Conservation (phyloP, 768 basidiomycete genomes). For the Macrolepiota dolichaula region DNA sequence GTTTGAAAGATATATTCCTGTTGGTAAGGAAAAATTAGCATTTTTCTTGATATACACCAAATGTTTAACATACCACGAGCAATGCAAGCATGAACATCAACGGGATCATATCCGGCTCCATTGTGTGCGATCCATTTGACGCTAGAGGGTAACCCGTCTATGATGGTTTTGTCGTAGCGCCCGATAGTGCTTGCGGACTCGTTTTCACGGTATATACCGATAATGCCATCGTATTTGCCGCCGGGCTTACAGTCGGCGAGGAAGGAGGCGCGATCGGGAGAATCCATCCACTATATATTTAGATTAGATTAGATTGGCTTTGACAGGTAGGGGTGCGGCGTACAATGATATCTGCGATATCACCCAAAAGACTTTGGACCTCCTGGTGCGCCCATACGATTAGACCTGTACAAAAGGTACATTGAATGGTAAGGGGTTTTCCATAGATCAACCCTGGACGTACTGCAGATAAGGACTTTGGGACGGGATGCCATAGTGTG, state of each 20-base stretch:
- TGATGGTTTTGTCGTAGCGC: constrained; percentile 75
- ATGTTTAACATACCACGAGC: constrained; percentile 48
- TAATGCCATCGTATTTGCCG: constrained; percentile 69
- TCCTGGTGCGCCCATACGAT: constrained; percentile 84
- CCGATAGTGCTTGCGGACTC: constrained; percentile 63
- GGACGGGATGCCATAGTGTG: constrained; percentile 25
- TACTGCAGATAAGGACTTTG: constrained; percentile 35
- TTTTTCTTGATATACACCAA: too few species aligned
- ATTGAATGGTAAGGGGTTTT: neutral
- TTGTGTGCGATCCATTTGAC: constrained; percentile 91
- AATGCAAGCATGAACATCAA: constrained; percentile 74
- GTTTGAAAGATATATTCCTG: constrained; percentile 80
- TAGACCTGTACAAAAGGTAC: constrained; percentile 39
- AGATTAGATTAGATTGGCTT: too few species aligned
- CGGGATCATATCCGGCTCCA: constrained; percentile 89
- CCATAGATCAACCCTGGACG: constrained; percentile 7
- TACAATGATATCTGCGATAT: constrained; percentile 76
- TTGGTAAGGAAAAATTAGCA: neutral
- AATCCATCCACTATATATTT: constrained; percentile 41
- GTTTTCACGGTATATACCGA: constrained; percentile 81
- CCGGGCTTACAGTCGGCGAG: constrained; percentile 57
- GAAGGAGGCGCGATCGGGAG: constrained; percentile 64
- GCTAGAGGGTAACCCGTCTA: constrained; percentile 59
- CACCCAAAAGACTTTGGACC: constrained; percentile 56
- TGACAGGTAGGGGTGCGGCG: constrained; percentile 25